Evolutionary conservation across 2,329 filamentous ascomycete species (phyloP), one percentile per base, ranked within the genome.

Genomic region (Diaporthe helianthi): DNA sequence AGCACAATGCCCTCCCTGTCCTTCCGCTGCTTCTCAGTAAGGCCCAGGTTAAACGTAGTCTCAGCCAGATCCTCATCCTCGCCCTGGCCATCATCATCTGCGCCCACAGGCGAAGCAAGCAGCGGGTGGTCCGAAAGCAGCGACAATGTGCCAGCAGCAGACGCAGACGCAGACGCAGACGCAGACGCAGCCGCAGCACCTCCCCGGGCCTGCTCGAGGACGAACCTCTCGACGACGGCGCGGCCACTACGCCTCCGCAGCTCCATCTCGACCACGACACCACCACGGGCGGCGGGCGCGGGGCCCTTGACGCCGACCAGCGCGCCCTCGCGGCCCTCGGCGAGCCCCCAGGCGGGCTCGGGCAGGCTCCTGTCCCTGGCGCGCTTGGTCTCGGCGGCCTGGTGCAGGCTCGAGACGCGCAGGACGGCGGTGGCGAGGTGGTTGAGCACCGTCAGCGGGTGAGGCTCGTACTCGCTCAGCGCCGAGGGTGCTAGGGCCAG

Each of bases 401-500:
- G 93, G 9, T 88, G 82, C 47, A 98, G 85, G 17, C 89, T 92
- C 47, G 91, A 89, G 0, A 92, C 84, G 5, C 87, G 89, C 70
- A 98, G 85, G 65, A 98, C 87, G 4, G 93, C 91, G 4, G 96
- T 99, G n/a, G 94, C 93, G 69, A 98, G 89, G 79, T 97, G 97
- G 54, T 86, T 87, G 26, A 98, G 84, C 0, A 94, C 82, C 1
- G 89, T 89, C 15, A 97, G 84, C 0, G 93, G 89, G 33, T 88
- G 82, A 0, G 94, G 93, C 22, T 87, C 82, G 79, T 93, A 90
- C 75, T 87, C 84, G 73, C 79, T 81, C 65, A 78, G 79, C 10
- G 54, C n/a, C 9, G 78, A 76, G 44, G 69, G 79, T 36, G 77
- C 79, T 79, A 86, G 79, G 66, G 82, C 74, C 31, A 89, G 79